A percentile compares a stretch with the other conserved stretches of the same genome.
Conservation (phyloP, 1,139 yeast species). For the Geotrichum restrictum region DNA sequence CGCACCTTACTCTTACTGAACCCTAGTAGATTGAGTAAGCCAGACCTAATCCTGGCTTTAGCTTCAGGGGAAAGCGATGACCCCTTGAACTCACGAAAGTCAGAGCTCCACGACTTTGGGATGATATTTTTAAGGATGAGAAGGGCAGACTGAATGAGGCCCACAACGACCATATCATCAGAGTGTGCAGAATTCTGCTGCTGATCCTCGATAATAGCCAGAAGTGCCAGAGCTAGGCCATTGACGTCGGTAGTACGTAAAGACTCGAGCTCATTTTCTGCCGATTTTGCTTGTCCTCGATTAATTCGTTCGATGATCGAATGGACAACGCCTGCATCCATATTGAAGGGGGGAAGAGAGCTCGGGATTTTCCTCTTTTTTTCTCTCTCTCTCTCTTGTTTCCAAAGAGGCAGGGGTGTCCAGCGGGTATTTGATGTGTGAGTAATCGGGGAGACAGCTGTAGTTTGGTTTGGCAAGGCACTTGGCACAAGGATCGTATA, state of each 20-base stretch:
- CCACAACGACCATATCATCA: conserved; percentile 31
- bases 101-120: conserved; percentile 70
- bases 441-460: too few species aligned
- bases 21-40: conserved; percentile 50
- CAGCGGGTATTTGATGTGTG: too few species aligned
- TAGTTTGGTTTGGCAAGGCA: too few species aligned
- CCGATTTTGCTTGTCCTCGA: conserved; percentile 11
- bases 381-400: background rate
- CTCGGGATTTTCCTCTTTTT: background rate
- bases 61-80: conserved; percentile 55
- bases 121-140: conserved; percentile 69
- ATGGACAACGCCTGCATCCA: conserved; percentile 13
- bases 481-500: background rate
- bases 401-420: background rate
- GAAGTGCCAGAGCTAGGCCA: conserved; percentile 6
- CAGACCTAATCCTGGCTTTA: conserved; percentile 50
- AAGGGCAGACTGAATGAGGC: conserved; percentile 54
- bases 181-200: background rate
- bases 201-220: conserved; percentile 3
- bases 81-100: conserved; percentile 70
- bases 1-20: conserved; percentile 57
- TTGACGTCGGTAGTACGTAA: conserved; percentile 8
- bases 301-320: conserved; percentile 11
- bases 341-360: background rate
- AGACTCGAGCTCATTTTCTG: conserved; percentile 13